Percentiles rank a stretch among this genome's conserved stretches.
These are phyloP conservation scores for Yamadazyma akitaensis DNA, from an alignment of 805 yeast species.

Conservation along the genomic window DNA sequence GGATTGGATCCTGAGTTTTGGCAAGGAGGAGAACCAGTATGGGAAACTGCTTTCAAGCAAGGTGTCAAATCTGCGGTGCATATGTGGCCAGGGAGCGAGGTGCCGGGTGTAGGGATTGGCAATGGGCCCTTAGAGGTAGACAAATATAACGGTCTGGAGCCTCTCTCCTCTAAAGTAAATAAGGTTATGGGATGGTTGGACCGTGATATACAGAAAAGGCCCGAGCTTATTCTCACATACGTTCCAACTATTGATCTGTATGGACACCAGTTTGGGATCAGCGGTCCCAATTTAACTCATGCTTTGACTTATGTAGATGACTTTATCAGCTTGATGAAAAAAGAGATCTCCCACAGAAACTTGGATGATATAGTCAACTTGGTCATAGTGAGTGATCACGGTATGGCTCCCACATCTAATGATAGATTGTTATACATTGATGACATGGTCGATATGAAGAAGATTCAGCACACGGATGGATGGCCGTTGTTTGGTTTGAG, in stretches of 20 bases:
- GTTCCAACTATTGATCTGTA: slow-evolving; percentile 79
- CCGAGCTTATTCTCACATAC: slow-evolving; percentile 73
- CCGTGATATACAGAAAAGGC: slow-evolving; percentile 49
- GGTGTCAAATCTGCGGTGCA: slow-evolving; percentile 72
- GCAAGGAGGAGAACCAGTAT: slow-evolving; percentile 83
- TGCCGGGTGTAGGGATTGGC: slow-evolving; percentile 41
- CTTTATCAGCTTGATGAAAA: slow-evolving; percentile 49
- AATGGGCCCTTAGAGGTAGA: slow-evolving; percentile 52
- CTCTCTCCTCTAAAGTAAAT: slow-evolving; percentile 52
- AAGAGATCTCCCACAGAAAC: slow-evolving; percentile 52
- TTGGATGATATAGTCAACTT: slow-evolving; percentile 66
- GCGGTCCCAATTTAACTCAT: slow-evolving; percentile 52
- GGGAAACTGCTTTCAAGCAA: slow-evolving; percentile 71
- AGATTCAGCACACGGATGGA: slow-evolving; percentile 66
- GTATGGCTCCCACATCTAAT: slow-evolving; percentile 85
- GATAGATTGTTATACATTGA: slow-evolving; percentile 69
- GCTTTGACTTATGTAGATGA: slow-evolving; percentile 64
- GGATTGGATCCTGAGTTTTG: slow-evolving; percentile 60
- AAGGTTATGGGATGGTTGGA: slow-evolving; percentile 70
- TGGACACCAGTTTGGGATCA: slow-evolving; percentile 72
- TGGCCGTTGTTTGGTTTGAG: slow-evolving; percentile 85
- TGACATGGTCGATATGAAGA: slow-evolving; percentile 55
- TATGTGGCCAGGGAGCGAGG: slow-evolving; percentile 97
- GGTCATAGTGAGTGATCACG: slow-evolving; percentile 84
- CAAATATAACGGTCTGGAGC: slow-evolving; percentile 61